Evolutionary conservation across 345 rosid genomes (phyloP).

Genomic region (Xanthoceras sorbifolium): DNA sequence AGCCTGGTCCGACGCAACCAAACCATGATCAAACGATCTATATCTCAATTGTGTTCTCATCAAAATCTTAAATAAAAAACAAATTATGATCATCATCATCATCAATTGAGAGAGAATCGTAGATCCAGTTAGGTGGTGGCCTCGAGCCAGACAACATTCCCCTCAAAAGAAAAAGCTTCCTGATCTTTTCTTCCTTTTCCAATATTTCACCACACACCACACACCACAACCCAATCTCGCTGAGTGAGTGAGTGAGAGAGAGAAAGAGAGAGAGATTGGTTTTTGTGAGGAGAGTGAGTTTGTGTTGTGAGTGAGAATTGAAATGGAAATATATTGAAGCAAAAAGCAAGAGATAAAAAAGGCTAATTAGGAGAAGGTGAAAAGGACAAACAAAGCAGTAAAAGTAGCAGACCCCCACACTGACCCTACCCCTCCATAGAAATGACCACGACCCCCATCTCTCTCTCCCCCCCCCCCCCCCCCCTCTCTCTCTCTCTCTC

Average conservation of each 20-base stretch:
- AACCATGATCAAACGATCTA: conserved; percentile 26
- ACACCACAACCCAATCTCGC: too few species aligned
- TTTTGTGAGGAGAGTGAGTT: neutral
- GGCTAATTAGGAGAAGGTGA: conserved; percentile 24
- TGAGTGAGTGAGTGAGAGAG: neutral
- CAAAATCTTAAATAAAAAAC: neutral
- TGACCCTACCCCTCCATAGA: conserved; percentile 32
- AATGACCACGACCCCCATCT: conserved; percentile 25
- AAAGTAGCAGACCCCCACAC: conserved; percentile 40
- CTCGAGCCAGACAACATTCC: conserved; percentile 99
- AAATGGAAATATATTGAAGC: conserved; percentile 28
- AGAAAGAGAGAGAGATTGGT: neutral
- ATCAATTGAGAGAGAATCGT: conserved; percentile 7
- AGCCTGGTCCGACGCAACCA: conserved; percentile 94
- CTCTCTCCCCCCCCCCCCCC: too few species aligned
- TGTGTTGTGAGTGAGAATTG: conserved; percentile 35
- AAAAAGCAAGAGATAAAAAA: conserved; percentile 35
- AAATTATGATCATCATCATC: too few species aligned
- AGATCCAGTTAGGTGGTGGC: conserved; percentile 46
- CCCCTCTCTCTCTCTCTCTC: too few species aligned
- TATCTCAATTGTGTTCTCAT: conserved; percentile 6
- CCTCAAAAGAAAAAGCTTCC: conserved; percentile 70
- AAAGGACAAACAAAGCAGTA: conserved; percentile 52
- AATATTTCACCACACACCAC: conserved; percentile 21
- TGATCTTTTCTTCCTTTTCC: neutral